Base-by-base conservation (phyloP, 768 basidiomycete genomes). In the Omphalotus guepiniiformis region DNA sequence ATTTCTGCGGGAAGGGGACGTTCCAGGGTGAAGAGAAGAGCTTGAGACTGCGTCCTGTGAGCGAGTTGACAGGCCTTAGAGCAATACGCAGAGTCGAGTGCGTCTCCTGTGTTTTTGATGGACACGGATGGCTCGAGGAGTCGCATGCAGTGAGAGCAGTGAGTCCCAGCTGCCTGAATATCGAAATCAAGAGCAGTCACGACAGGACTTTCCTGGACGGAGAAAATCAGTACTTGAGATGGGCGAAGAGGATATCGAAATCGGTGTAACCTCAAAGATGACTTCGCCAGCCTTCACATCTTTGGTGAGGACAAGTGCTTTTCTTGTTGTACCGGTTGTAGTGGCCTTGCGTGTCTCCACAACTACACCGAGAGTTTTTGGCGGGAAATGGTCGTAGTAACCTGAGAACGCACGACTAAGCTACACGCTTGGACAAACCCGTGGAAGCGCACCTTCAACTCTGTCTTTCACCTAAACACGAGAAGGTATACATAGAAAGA, bases 311-410 rank as follows among this genome's bases (percentile, higher is more conserved):
- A 88, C 70, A 27, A 90, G 65, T 21, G 79, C 67, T 58, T 78
- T 80, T 42, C 75, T 76, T 56, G 71, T 53, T 42, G 63, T 53
- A 58, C 57, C 53, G 32, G 46, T 39, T 46, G 47, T 15, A 18
- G 48, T 46, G 5, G 46, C 48, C 42, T 61, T 58, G 44, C 65
- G 71, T 40, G 63, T 53, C 51, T 80, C 71, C 30, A 88, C 69
- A n/a, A 73, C 67, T 30, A 90, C 85, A 57, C 86, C 84, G 71
- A 74, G 80, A 23, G 68, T 71, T 61, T 80, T 80, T 25, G 80
- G 79, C n/a, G 89, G 89, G 73, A 92, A 93, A 48, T 63, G 63
- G 32, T 86, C 68, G 59, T 85, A 89, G 62, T 91, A 93, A 48
- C 82, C 89, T 90, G 62, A 64, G 53, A 57, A 42, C 54, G 35